Evolutionary conservation across 2,329 filamentous ascomycete species (phyloP).

Genomic region (Scytalidium sp.): DNA sequence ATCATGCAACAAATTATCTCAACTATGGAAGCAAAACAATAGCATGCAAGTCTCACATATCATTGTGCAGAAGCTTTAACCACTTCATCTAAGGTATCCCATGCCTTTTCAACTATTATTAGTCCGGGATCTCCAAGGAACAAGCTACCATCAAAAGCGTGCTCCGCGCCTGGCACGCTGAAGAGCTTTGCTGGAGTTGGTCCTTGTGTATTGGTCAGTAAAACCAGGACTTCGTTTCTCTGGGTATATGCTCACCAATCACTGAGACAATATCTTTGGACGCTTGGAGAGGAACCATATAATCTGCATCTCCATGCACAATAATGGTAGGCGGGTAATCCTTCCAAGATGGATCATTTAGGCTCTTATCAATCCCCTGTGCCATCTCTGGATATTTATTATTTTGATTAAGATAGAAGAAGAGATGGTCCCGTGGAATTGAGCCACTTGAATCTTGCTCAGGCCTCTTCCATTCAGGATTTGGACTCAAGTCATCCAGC

Average conservation of each 20-base stretch:
- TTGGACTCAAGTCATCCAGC: slow-evolving; percentile 1
- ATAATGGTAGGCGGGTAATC: slow-evolving; percentile 5
- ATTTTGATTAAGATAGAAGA: slow-evolving; percentile 4
- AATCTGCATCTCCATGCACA: slow-evolving; percentile 7
- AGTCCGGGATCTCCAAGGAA: slow-evolving; percentile 3
- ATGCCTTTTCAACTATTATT: slow-evolving; percentile 1
- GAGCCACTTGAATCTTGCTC: neutral
- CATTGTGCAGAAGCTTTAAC: no score
- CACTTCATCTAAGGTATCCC: slow-evolving; percentile 23
- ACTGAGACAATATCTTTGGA: neutral
- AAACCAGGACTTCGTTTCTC: no score
- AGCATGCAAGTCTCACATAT: no score
- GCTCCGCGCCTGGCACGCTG: neutral
- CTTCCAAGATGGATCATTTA: slow-evolving; percentile 3
- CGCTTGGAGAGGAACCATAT: slow-evolving; percentile 2
- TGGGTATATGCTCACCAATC: slow-evolving; percentile 8
- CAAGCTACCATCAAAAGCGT: slow-evolving; percentile 5
- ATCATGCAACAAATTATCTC: no score
- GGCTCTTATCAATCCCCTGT: slow-evolving; percentile 1
- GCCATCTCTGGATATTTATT: slow-evolving; percentile 1
- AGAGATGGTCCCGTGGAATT: no score
- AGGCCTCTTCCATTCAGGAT: slow-evolving; percentile 1
- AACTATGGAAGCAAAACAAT: no score
- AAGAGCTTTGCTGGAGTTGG: neutral
- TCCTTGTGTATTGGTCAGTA: no score